phyloP scores from a whole-genome alignment of 2,329 filamentous ascomycete genomes.

The Fusarium citri region DNA sequence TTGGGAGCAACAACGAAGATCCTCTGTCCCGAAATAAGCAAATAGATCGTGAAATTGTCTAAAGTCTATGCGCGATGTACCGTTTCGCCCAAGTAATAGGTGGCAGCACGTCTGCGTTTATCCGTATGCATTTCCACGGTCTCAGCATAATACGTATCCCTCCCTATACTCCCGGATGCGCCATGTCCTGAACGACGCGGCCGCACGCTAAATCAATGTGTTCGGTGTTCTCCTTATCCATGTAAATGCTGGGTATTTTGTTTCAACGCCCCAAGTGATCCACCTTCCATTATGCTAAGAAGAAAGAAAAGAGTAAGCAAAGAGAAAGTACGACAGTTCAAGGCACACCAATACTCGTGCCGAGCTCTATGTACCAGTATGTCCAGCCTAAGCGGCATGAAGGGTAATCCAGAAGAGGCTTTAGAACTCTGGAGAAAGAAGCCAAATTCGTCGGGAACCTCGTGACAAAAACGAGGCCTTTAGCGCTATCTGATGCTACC shows the following conservation, averaged over 20 bases:
- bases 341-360: background rate
- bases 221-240: conserved; percentile 37
- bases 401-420: background rate
- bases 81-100: conserved; percentile 17
- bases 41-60: conserved; percentile 13
- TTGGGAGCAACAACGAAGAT: background rate
- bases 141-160: conserved; percentile 4
- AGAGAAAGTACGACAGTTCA: background rate
- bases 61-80: conserved; percentile 27
- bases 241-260: conserved; percentile 48
- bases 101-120: conserved; percentile 2
- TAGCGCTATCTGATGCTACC: background rate
- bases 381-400: conserved; percentile 5
- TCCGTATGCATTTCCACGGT: background rate
- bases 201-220: conserved; percentile 33
- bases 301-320: conserved; percentile 22
- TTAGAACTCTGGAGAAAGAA: background rate
- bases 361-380: background rate
- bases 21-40: background rate
- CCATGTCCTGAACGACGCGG: conserved; percentile 28
- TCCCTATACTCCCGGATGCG: conserved; percentile 40
- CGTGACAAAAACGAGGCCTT: background rate
- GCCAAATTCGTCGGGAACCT: background rate
- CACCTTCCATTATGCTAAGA: conserved; percentile 14
- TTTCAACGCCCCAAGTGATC: conserved; percentile 29